Percentiles rank a stretch among this genome's conserved stretches.
phyloP scores from a whole-genome alignment of 768 basidiomycete species.

The Collybia nuda region DNA sequence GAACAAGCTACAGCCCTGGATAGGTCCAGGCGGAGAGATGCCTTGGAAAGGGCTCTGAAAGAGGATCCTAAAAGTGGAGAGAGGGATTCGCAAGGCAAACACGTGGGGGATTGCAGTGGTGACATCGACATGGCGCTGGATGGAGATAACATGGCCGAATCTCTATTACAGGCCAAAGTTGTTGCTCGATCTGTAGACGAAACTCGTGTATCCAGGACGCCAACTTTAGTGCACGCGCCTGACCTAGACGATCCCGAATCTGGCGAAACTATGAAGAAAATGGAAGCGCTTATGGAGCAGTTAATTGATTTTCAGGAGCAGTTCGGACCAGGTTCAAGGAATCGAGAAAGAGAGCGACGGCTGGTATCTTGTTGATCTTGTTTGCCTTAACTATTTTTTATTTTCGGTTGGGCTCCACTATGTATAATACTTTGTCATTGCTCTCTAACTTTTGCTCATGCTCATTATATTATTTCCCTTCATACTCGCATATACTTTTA shows the following conservation, averaged over 20 bases:
- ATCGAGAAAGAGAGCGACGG: slow-evolving; percentile 53
- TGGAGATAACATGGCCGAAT: slow-evolving; percentile 4
- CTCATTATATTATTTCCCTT: neutral
- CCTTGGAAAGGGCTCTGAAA: slow-evolving; percentile 56
- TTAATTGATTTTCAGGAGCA: slow-evolving; percentile 86
- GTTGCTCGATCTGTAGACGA: neutral
- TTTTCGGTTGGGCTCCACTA: slow-evolving; percentile 3
- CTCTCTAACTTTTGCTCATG: neutral
- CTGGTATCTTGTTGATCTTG: slow-evolving; percentile 19
- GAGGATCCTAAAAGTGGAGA: slow-evolving; percentile 18
- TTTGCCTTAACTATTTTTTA: slow-evolving; percentile 1
- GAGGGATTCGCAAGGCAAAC: slow-evolving; percentile 1
- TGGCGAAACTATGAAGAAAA: slow-evolving; percentile 70
- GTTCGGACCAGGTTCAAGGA: slow-evolving; percentile 61
- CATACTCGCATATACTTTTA: slow-evolving; percentile 1
- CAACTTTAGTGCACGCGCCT: neutral
- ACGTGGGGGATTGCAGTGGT: slow-evolving; percentile 1
- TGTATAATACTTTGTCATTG: slow-evolving; percentile 2
- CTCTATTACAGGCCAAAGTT: neutral
- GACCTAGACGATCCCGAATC: slow-evolving; percentile 15
- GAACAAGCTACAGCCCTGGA: slow-evolving; percentile 79
- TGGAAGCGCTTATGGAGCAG: slow-evolving; percentile 92
- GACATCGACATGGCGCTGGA: slow-evolving; percentile 17
- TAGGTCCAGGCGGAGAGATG: slow-evolving; percentile 65
- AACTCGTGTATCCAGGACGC: neutral